These are phyloP conservation scores for Eragrostis tef DNA, from an alignment of 202 grass and related monocot genomes.

Conservation along the genomic window DNA sequence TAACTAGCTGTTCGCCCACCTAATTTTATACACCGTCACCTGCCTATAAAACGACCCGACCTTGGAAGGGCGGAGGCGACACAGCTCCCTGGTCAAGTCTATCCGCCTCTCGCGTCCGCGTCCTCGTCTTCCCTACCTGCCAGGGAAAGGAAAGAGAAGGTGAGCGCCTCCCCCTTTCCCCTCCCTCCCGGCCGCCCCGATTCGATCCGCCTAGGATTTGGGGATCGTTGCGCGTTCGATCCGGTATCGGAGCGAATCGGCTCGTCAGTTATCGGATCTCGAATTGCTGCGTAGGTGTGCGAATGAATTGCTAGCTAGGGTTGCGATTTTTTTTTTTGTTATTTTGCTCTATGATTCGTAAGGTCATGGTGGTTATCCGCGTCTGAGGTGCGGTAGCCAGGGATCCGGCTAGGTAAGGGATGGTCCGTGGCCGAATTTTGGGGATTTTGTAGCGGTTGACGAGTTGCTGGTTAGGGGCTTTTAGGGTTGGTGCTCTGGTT, in stretches of 20 bases:
- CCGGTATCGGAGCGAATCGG: not conserved
- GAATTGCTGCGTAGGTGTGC: not conserved
- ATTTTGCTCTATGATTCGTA: not conserved
- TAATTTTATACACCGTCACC: slow-evolving; percentile 31
- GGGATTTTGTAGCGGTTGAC: not conserved
- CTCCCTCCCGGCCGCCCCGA: not conserved
- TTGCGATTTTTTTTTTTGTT: not conserved
- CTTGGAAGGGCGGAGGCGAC: not conserved
- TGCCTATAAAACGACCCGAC: slow-evolving; percentile 35
- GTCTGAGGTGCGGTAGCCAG: not conserved
- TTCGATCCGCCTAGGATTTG: not conserved
- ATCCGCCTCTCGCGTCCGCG: slow-evolving; percentile 2
- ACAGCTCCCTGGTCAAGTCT: slow-evolving; percentile 15
- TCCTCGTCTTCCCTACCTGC: not conserved
- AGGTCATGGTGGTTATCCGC: not conserved
- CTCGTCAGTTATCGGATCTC: slow-evolving; percentile 17
- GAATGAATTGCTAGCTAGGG: not conserved
- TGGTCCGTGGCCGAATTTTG: not conserved
- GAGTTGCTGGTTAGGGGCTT: not conserved
- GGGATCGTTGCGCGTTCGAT: not conserved
- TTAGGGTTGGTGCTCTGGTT: not conserved
- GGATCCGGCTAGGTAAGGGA: not conserved
- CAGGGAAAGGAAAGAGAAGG: slow-evolving; percentile 24
- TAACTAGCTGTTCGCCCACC: slow-evolving; percentile 29
- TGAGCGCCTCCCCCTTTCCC: not conserved